Conservation (phyloP, 1,284 basidiomycete genomes). For the Pisolithus thermaeus region DNA sequence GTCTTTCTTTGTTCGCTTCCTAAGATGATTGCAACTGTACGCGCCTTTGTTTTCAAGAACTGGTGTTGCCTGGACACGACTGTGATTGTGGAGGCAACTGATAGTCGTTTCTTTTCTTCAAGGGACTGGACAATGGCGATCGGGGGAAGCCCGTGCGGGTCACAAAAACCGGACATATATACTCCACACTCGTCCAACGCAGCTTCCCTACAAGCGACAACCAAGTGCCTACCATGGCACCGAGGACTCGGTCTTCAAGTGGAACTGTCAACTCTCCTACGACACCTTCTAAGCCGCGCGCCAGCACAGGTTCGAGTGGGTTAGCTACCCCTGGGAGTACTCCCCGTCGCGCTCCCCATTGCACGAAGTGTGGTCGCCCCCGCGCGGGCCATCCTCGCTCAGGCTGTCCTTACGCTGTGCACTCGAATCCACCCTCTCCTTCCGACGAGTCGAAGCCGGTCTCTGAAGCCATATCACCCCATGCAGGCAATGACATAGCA, state of each 20-base stretch:
- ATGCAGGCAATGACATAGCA: constrained; percentile 15
- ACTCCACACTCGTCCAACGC: no score
- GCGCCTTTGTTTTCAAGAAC: no score
- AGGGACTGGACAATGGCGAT: no score
- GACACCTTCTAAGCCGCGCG: constrained; percentile 19
- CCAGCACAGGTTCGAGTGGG: constrained; percentile 5
- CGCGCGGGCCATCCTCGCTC: constrained; percentile 52
- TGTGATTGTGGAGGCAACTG: not conserved
- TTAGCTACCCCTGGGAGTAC: constrained; percentile 13
- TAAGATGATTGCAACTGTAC: no score
- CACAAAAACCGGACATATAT: no score
- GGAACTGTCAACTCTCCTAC: constrained; percentile 12
- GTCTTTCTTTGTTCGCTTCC: no score
- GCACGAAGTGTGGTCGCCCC: constrained; percentile 48
- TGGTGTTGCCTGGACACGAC: not conserved
- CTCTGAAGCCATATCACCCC: not conserved
- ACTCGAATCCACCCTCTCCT: constrained; percentile 21
- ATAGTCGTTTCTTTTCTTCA: not conserved
- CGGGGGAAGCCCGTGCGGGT: no score
- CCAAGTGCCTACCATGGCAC: constrained; percentile 16
- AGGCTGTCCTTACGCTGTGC: constrained; percentile 42
- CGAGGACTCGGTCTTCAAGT: constrained; percentile 23
- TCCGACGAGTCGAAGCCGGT: constrained; percentile 5
- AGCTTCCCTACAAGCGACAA: not conserved
- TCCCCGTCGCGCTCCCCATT: constrained; percentile 40